Conservation (phyloP, 306 rosid species). For the Vicia sativa region DNA sequence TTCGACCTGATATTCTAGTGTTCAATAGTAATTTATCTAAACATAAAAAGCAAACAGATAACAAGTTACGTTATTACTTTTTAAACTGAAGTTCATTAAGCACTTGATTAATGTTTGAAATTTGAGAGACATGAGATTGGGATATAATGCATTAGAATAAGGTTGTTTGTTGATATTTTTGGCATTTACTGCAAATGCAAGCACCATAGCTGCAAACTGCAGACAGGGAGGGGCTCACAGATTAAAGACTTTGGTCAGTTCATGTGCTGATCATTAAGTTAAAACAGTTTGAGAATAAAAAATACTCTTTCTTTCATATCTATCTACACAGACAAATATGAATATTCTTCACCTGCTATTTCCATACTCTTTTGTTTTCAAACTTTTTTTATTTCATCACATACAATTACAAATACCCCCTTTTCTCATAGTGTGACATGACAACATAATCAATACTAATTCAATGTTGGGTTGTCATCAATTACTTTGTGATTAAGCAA, state of each 20-base stretch:
- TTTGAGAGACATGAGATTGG: constrained; percentile 7
- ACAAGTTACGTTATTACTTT: no score
- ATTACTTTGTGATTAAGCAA: constrained; percentile 16
- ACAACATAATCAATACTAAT: background rate
- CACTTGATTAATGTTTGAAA: background rate
- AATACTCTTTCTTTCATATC: constrained; percentile 9
- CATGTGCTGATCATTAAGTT: constrained; percentile 48
- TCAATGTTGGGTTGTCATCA: constrained; percentile 12
- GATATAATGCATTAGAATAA: constrained; percentile 35
- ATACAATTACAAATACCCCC: constrained; percentile 4
- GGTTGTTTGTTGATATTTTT: constrained; percentile 25
- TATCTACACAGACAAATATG: constrained; percentile 1
- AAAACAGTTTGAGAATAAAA: constrained; percentile 27
- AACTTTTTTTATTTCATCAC: background rate
- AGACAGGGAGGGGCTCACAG: constrained; percentile 45
- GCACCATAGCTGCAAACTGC: constrained; percentile 43
- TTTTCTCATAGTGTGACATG: constrained; percentile 10
- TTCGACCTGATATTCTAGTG: no score
- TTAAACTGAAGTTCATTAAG: no score
- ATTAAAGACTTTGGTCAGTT: constrained; percentile 42
- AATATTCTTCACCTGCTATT: constrained; percentile 37
- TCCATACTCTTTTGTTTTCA: constrained; percentile 6
- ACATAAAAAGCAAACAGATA: no score
- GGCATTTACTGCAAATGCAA: constrained; percentile 46
- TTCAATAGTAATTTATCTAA: no score